These are phyloP conservation scores for Colletotrichum caudatum DNA, from an alignment of 2,329 filamentous ascomycete species.

Conservation along the genomic window DNA sequence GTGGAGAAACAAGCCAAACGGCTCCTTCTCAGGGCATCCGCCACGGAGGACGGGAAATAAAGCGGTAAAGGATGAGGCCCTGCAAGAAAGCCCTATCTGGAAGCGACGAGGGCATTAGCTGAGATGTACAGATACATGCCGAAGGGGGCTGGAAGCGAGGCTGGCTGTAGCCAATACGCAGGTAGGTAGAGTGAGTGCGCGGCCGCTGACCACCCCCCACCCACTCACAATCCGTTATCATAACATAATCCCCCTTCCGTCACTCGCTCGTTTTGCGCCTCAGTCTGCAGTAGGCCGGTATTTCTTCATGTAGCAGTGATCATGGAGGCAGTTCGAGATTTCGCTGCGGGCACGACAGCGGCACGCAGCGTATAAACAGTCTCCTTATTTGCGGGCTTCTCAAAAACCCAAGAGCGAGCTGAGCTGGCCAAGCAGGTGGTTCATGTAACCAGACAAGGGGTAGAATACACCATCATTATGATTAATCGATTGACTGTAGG, in stretches of 20 bases:
- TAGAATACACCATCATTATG: conserved; percentile 21
- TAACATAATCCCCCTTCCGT: conserved; percentile 6
- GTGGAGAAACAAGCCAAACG: neutral
- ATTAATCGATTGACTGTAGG: conserved; percentile 14
- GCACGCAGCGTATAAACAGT: conserved; percentile 8
- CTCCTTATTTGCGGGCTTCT: neutral
- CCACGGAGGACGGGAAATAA: conserved; percentile 24
- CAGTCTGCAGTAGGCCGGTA: conserved; percentile 1
- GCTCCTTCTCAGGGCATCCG: conserved; percentile 25
- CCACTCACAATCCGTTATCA: conserved; percentile 6
- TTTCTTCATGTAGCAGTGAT: conserved; percentile 10
- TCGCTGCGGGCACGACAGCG: conserved; percentile 6
- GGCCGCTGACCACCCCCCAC: conserved; percentile 31
- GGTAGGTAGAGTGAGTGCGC: conserved; percentile 13
- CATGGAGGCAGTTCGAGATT: neutral
- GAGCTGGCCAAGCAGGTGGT: conserved; percentile 34
- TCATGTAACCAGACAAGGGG: conserved; percentile 28
- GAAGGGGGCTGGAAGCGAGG: conserved; percentile 33
- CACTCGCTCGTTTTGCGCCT: conserved; percentile 1
- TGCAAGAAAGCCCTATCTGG: conserved; percentile 24
- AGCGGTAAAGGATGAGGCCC: conserved; percentile 21
- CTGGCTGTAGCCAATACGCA: conserved; percentile 5
- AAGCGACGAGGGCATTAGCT: conserved; percentile 7
- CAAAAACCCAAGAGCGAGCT: conserved; percentile 2
- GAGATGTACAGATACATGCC: conserved; percentile 20